Evolutionary conservation across 768 basidiomycete genomes (phyloP), one percentile per base, ranked within the genome.

Genomic region (Exsudoporus frostii): DNA sequence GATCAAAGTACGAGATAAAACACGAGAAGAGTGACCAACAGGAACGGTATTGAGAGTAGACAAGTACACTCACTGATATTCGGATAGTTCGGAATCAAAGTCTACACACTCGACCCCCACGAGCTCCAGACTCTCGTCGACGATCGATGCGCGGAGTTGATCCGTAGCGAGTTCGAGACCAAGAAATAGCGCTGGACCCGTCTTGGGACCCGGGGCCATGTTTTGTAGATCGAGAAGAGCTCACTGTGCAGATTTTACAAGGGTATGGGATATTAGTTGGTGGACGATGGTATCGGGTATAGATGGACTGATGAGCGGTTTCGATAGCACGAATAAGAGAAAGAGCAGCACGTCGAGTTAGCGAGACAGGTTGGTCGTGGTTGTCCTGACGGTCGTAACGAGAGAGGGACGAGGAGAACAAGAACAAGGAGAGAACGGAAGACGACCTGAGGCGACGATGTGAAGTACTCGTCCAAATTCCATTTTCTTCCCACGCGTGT

Each of bases 151-250:
- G 45, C 89, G 82, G 40, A 92, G 73, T 71, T 91, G 87, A 76
- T 92, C 91, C 33, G 85, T 85, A 4, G 88, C 85, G 49, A 93
- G 80, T 74, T 92, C 90, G 66, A 94, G 79, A 53, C 91, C 92
- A 38, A 94, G 83, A 72, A 92, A 93, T 60, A 89, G 79, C n/a
- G 77, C 68, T 36, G 74, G 68, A 39, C 73, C 72, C 20, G 67
- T 60, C 68, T 79, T 79, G 50, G 73, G 50, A 51, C 57, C 67
- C 38, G 71, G 67, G 29, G 71, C 69, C 68, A 71, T 71, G 42
- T 56, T 54, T 53, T 51, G 27, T 10, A 53, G 55, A 53, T 54
- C 53, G 29, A 41, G 29, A 40, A 33, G 38, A 20, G 45, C 7
- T 49, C 45, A 50, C 25, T 45, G 44, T 25, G 25, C 22, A 44